Evolutionary conservation across 2,329 filamentous ascomycete genomes (phyloP).

Genomic region (Fusarium beomiforme): DNA sequence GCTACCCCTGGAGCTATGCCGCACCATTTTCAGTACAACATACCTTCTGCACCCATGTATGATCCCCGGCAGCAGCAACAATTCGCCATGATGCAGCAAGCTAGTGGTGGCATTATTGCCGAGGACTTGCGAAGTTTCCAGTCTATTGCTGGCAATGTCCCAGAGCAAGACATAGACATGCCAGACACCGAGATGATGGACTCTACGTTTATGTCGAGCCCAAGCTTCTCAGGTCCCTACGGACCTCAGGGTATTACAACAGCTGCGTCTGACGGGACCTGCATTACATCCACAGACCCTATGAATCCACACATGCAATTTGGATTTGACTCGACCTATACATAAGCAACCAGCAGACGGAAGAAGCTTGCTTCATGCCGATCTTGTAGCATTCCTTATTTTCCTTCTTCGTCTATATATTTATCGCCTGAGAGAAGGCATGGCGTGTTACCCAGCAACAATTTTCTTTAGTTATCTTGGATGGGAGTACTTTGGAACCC

Average conservation of each 20-base stretch:
- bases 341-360: not conserved
- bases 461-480: not conserved
- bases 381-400: constrained; percentile 5
- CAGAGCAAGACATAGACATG: constrained; percentile 51
- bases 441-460: not conserved
- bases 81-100: constrained; percentile 44
- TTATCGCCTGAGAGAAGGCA: not conserved
- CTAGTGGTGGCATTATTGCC: constrained; percentile 49
- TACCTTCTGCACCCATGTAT: constrained; percentile 39
- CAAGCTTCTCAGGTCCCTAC: constrained; percentile 34
- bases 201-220: constrained; percentile 36
- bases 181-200: constrained; percentile 48
- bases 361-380: not conserved
- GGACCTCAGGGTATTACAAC: constrained; percentile 37
- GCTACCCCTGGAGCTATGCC: constrained; percentile 29
- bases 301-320: constrained; percentile 29
- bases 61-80: constrained; percentile 46
- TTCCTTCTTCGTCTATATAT: constrained; percentile 12
- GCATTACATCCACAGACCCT: constrained; percentile 32
- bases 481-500: constrained; percentile 8
- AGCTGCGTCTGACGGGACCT: constrained; percentile 34
- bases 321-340: constrained; percentile 25
- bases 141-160: constrained; percentile 44
- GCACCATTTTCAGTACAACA: constrained; percentile 40
- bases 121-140: constrained; percentile 51